Conservation (phyloP, 2,329 filamentous ascomycete genomes). For the Cercospora janseana region DNA sequence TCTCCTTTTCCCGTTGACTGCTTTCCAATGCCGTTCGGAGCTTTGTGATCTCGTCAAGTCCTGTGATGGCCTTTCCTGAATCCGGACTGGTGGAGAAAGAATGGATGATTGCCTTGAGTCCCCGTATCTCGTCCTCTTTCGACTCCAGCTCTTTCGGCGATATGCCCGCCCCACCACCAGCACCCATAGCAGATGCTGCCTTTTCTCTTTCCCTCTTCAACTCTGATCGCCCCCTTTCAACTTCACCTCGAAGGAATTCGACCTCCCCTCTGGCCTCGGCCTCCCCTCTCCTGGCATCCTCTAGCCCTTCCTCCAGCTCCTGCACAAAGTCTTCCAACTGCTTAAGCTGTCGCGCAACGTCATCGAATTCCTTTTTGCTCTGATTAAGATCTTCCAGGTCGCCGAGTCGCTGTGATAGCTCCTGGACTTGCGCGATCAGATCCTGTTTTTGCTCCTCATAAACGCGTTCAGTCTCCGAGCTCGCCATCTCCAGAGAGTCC, state of each 20-base stretch:
- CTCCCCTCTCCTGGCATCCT: conserved; percentile 90
- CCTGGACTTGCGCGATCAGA: conserved; percentile 73
- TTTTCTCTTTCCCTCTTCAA: conserved; percentile 85
- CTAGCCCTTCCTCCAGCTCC: conserved; percentile 92
- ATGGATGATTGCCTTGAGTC: conserved; percentile 96
- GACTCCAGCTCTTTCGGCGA: conserved; percentile 76
- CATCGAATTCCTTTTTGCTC: conserved; percentile 83
- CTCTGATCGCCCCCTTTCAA: conserved; percentile 86
- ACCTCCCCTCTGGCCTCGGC: conserved; percentile 94
- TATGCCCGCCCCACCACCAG: conserved; percentile 38
- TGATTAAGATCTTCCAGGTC: conserved; percentile 80
- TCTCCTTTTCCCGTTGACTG: conserved; percentile 75
- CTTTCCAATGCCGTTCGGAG: conserved; percentile 63
- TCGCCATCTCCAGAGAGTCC: conserved; percentile 92
- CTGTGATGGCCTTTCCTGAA: conserved; percentile 32
- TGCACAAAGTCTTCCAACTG: conserved; percentile 94
- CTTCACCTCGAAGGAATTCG: conserved; percentile 90
- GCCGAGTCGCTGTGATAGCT: conserved; percentile 73
- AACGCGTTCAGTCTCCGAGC: conserved; percentile 89
- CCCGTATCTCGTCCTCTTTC: conserved; percentile 95
- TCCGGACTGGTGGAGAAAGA: conserved; percentile 76
- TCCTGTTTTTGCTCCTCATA: conserved; percentile 92
- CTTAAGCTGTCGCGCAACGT: conserved; percentile 85
- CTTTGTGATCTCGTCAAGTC: conserved; percentile 51
- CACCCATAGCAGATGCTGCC: conserved; percentile 56